Conservation (phyloP, 306 rosid species). For the Fagus sylvatica region DNA sequence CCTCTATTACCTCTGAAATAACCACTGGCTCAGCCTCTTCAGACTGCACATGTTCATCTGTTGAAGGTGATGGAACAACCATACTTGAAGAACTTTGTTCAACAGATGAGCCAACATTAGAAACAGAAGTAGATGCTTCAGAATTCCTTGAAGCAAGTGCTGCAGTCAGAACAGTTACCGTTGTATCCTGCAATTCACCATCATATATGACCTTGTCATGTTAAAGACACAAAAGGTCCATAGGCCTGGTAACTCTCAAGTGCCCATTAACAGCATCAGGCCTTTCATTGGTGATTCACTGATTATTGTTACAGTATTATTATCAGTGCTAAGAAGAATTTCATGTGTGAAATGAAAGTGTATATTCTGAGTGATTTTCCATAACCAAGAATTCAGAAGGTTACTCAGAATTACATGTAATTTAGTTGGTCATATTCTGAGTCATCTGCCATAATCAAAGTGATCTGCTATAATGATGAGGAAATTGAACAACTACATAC, state of each 20-base stretch:
- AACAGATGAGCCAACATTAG: slow-evolving; percentile 25
- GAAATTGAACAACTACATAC: slow-evolving; percentile 14
- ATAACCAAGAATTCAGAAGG: not conserved
- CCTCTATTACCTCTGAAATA: slow-evolving; percentile 10
- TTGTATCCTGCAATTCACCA: slow-evolving; percentile 47
- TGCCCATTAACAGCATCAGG: not conserved
- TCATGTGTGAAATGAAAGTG: not conserved
- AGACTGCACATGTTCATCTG: slow-evolving; percentile 11
- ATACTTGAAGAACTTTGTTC: slow-evolving; percentile 28
- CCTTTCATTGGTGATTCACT: not conserved
- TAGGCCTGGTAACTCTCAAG: too few relatives aligned
- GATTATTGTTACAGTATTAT: not conserved
- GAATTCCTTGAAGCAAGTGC: slow-evolving; percentile 57
- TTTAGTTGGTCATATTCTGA: not conserved
- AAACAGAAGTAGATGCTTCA: slow-evolving; percentile 36
- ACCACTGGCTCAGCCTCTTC: slow-evolving; percentile 22
- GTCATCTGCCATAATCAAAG: too few relatives aligned
- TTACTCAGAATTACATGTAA: not conserved
- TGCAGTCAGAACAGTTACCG: slow-evolving; percentile 50
- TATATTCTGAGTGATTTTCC: not conserved
- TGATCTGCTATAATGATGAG: not conserved
- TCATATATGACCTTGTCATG: slow-evolving; percentile 3
- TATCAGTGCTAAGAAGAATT: not conserved
- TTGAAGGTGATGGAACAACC: slow-evolving; percentile 10
- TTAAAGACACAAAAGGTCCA: not conserved